Percentiles rank a stretch among this genome's conserved stretches.
These are phyloP conservation scores for Stevia rebaudiana DNA, from an alignment of 140 eudicot genomes.

Conservation along the genomic window DNA sequence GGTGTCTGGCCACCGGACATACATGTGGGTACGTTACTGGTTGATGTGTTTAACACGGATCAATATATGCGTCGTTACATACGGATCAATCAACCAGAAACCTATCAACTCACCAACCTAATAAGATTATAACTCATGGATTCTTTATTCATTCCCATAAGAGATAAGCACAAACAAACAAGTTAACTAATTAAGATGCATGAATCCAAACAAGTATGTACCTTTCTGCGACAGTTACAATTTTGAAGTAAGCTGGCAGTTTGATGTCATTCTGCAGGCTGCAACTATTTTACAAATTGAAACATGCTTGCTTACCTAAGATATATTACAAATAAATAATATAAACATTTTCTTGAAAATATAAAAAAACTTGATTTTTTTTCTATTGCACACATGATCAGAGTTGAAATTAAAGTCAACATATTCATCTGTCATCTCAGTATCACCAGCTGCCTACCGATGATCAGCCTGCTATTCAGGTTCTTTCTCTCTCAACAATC, in stretches of 20 bases:
- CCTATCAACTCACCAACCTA: no score
- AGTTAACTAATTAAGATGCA: constrained; percentile 14
- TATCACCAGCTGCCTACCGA: background rate
- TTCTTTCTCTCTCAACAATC: constrained; percentile 9
- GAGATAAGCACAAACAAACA: background rate
- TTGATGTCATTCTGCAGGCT: constrained; percentile 39
- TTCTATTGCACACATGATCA: background rate
- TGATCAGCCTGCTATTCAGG: constrained; percentile 5
- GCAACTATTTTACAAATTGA: constrained; percentile 15
- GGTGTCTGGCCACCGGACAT: no score
- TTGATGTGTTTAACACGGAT: no score
- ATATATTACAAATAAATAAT: constrained; percentile 14
- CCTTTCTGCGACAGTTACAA: constrained; percentile 9
- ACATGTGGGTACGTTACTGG: no score
- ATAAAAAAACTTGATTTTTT: constrained; percentile 4
- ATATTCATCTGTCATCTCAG: constrained; percentile 15
- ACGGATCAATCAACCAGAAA: no score
- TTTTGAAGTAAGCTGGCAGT: constrained; percentile 20
- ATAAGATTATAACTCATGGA: no score
- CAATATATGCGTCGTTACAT: no score
- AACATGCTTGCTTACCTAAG: constrained; percentile 34
- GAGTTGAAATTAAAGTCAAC: constrained; percentile 9
- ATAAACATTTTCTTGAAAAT: constrained; percentile 5
- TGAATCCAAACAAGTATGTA: constrained; percentile 24
- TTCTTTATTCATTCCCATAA: no score